Conservation (phyloP, 768 basidiomycete species). For the Mycena leptocephala region DNA sequence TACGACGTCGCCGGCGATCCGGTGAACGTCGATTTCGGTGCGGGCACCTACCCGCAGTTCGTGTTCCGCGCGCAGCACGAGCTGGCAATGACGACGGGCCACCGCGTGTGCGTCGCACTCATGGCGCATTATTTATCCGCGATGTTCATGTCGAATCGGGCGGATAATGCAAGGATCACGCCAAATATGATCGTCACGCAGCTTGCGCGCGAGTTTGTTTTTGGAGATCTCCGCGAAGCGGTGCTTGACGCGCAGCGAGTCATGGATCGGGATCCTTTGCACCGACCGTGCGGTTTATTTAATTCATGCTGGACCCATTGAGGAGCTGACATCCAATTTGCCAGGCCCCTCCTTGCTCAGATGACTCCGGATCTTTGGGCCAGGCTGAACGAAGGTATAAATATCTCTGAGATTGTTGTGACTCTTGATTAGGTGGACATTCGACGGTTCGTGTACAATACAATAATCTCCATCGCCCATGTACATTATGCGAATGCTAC, state of each 20-base stretch:
- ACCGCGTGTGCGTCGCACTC: background rate
- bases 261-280: background rate
- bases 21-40: background rate
- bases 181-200: background rate
- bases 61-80: background rate
- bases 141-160: no score
- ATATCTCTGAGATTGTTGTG: background rate
- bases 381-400: background rate
- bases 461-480: no score
- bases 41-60: background rate
- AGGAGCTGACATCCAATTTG: background rate
- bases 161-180: background rate
- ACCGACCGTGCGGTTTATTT: background rate
- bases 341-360: background rate
- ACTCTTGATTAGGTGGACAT: background rate
- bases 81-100: conserved; percentile 10
- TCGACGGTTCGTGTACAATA: no score
- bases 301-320: background rate
- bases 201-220: background rate
- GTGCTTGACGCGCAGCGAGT: background rate
- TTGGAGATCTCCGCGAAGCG: background rate
- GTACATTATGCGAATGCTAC: no score
- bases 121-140: conserved; percentile 2
- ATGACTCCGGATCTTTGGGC: background rate
- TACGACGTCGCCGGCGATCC: background rate